These are phyloP conservation scores for Globisporangium perplexum DNA, from an alignment of 352 stramenopile species.

Conservation along the genomic window DNA sequence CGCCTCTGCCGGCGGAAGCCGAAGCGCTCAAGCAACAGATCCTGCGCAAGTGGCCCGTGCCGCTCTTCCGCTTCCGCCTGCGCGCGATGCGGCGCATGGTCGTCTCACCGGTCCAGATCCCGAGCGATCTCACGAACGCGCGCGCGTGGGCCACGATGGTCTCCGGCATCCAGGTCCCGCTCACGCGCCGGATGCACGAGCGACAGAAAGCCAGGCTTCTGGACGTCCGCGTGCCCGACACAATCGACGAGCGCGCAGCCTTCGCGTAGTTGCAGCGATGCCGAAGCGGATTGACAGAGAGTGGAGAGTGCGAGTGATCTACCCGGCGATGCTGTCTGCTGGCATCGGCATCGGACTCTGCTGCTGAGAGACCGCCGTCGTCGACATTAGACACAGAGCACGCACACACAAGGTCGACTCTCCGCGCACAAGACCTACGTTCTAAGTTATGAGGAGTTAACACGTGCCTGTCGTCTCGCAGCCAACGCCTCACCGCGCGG, in stretches of 20 bases:
- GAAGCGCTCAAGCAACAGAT: constrained; percentile 14
- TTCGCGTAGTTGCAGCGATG: not conserved
- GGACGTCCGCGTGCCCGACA: constrained; percentile 26
- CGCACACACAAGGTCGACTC: too few relatives aligned
- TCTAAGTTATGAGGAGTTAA: too few relatives aligned
- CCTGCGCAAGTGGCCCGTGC: constrained; percentile 12
- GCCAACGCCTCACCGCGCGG: too few relatives aligned
- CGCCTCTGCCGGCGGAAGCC: constrained; percentile 6
- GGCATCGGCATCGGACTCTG: too few relatives aligned
- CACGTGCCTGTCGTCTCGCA: too few relatives aligned
- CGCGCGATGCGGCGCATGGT: constrained; percentile 30
- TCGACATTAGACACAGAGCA: too few relatives aligned
- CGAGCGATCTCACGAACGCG: constrained; percentile 22
- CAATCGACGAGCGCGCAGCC: constrained; percentile 24
- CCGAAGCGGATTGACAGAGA: too few relatives aligned
- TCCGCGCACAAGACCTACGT: too few relatives aligned
- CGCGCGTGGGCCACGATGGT: constrained; percentile 34
- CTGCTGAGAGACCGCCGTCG: too few relatives aligned
- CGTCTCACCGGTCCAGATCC: constrained; percentile 36
- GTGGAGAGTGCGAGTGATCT: too few relatives aligned
- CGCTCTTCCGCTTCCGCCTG: constrained; percentile 33
- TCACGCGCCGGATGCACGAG: constrained; percentile 41
- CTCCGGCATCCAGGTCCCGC: constrained; percentile 39
- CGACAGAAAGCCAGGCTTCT: constrained; percentile 26
- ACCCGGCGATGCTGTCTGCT: too few relatives aligned